These are phyloP conservation scores for Gloeophyllum trabeum DNA, from an alignment of 768 basidiomycete species.

Conservation along the genomic window DNA sequence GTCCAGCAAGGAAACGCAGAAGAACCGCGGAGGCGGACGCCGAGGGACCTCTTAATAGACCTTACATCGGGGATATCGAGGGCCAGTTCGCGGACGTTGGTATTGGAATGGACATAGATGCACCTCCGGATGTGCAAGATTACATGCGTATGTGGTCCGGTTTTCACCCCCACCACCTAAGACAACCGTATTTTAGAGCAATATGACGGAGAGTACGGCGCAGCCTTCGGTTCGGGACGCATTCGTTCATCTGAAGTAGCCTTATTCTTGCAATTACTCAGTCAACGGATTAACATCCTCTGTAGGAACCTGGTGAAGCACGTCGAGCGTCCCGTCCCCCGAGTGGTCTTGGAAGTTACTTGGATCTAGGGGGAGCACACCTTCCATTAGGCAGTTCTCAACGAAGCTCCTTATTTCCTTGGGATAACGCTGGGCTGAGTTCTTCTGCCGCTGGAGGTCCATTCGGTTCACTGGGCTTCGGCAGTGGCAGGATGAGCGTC, in stretches of 20 bases:
- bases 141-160: no score
- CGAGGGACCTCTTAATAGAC: neutral
- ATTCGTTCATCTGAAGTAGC: conserved; percentile 52
- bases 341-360: conserved; percentile 36
- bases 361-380: conserved; percentile 27
- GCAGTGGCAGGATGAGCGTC: conserved; percentile 35
- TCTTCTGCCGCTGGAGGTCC: conserved; percentile 34
- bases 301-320: conserved; percentile 81
- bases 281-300: neutral
- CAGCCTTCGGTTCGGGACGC: no score
- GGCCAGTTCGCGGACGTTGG: no score
- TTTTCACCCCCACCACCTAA: no score
- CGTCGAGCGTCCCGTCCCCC: conserved; percentile 54
- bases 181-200: no score
- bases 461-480: conserved; percentile 20
- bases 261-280: conserved; percentile 1
- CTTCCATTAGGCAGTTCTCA: conserved; percentile 42
- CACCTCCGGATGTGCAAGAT: no score
- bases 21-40: neutral
- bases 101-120: no score
- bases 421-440: conserved; percentile 68
- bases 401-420: conserved; percentile 65
- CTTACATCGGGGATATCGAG: neutral
- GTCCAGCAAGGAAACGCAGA: neutral
- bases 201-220: no score